Evolutionary conservation across 768 basidiomycete genomes (phyloP).

Genomic region (Suillus decipiens): DNA sequence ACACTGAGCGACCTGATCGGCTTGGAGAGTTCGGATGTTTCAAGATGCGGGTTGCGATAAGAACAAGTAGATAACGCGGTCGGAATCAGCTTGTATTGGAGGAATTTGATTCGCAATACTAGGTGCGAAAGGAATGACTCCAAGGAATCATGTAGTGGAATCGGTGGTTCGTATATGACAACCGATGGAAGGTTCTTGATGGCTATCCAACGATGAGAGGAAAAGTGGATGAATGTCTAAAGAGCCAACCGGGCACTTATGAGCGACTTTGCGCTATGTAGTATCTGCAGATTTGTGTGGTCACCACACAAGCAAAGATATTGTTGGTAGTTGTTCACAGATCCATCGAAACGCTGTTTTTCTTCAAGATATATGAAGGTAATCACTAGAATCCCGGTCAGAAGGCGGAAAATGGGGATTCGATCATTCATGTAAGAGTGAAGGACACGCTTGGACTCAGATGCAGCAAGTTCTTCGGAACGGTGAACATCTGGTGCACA

Average conservation of each 20-base stretch:
- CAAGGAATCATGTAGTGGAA: slow-evolving; percentile 28
- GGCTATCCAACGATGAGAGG: slow-evolving; percentile 37
- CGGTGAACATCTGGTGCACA: neutral
- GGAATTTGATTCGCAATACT: slow-evolving; percentile 24
- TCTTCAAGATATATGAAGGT: neutral
- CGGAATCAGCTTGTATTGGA: neutral
- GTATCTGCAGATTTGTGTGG: neutral
- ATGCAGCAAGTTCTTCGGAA: neutral
- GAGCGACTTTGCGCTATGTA: neutral
- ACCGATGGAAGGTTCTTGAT: slow-evolving; percentile 41
- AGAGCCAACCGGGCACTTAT: neutral
- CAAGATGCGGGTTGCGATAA: slow-evolving; percentile 29
- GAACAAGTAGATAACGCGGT: slow-evolving; percentile 8
- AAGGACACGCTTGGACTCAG: neutral
- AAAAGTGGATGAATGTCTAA: slow-evolving; percentile 29
- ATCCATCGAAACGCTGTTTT: neutral
- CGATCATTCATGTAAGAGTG: neutral
- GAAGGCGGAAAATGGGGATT: neutral
- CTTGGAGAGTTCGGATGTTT: slow-evolving; percentile 27
- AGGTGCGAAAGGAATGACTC: slow-evolving; percentile 6
- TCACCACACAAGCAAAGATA: neutral
- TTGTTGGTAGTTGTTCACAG: neutral
- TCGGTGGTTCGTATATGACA: slow-evolving; percentile 35
- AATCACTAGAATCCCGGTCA: neutral
- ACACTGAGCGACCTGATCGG: slow-evolving; percentile 19